Conservation (phyloP, 768 basidiomycete species). For the Pleurotus pulmonarius region DNA sequence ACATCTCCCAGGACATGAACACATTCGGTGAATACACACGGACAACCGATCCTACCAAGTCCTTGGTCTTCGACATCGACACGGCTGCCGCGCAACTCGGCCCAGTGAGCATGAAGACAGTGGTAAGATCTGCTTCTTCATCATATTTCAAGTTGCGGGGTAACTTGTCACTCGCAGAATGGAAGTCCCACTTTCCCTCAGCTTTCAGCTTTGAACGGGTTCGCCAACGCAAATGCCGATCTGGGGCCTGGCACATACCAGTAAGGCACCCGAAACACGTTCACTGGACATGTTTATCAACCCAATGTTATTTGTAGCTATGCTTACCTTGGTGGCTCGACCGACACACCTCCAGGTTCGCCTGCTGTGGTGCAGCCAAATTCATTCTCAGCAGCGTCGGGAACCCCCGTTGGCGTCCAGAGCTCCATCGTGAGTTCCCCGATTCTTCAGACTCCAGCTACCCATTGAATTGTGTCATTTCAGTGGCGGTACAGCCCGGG, state of each 20-base stretch:
- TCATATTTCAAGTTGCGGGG: too few species aligned
- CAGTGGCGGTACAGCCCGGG: neutral
- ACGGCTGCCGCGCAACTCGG: neutral
- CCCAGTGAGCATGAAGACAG: neutral
- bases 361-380: neutral
- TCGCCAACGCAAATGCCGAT: neutral
- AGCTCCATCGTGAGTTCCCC: slow-evolving; percentile 2
- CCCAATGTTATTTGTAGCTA: slow-evolving; percentile 3
- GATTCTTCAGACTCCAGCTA: neutral
- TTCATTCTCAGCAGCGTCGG: neutral
- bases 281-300: too few species aligned
- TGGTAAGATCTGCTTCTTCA: too few species aligned
- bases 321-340: neutral
- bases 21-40: neutral
- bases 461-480: neutral
- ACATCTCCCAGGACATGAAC: neutral
- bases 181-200: neutral
- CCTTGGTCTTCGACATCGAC: neutral
- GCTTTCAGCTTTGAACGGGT: neutral
- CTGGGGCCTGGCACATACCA: neutral
- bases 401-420: neutral
- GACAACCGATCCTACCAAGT: neutral
- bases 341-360: neutral
- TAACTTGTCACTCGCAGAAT: neutral
- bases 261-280: too few species aligned